Evolutionary conservation across 2,329 filamentous ascomycete genomes (phyloP).

Genomic region (Gaeumannomyces sp.): DNA sequence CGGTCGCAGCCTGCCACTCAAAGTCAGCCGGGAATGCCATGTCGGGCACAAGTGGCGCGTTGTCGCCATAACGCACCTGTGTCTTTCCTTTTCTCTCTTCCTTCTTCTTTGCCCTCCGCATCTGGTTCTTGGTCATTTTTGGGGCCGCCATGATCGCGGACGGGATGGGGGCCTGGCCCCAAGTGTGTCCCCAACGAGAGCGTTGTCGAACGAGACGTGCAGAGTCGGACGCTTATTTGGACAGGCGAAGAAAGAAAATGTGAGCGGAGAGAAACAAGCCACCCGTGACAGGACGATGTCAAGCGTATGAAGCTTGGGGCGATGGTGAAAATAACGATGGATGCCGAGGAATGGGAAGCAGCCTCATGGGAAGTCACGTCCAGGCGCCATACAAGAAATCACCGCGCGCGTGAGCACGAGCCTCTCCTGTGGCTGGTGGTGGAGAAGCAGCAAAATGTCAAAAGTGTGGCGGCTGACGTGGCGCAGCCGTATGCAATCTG

Average conservation of each 20-base stretch:
- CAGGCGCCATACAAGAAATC: not conserved
- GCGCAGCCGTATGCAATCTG: not conserved
- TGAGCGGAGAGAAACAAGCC: not conserved
- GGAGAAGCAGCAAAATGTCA: too few species aligned
- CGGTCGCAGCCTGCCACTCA: conserved; percentile 4
- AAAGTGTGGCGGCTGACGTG: not conserved
- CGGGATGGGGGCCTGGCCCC: conserved; percentile 1
- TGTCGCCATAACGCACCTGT: conserved; percentile 34
- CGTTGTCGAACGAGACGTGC: not conserved
- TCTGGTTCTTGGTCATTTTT: conserved; percentile 91
- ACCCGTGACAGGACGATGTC: not conserved
- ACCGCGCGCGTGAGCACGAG: not conserved
- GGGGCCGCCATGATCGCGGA: conserved; percentile 49
- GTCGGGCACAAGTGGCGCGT: too few species aligned
- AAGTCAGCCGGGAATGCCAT: not conserved
- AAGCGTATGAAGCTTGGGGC: not conserved
- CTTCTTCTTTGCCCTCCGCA: conserved; percentile 91
- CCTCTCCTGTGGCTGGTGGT: not conserved
- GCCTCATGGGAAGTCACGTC: not conserved
- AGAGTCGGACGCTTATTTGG: not conserved
- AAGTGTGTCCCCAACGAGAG: too few species aligned
- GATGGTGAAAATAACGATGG: not conserved
- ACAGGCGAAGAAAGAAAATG: not conserved
- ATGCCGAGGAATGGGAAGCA: not conserved
- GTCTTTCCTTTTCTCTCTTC: conserved; percentile 67